Base-by-base conservation (phyloP, 352 stramenopile species). In the Globisporangium paddicum region DNA sequence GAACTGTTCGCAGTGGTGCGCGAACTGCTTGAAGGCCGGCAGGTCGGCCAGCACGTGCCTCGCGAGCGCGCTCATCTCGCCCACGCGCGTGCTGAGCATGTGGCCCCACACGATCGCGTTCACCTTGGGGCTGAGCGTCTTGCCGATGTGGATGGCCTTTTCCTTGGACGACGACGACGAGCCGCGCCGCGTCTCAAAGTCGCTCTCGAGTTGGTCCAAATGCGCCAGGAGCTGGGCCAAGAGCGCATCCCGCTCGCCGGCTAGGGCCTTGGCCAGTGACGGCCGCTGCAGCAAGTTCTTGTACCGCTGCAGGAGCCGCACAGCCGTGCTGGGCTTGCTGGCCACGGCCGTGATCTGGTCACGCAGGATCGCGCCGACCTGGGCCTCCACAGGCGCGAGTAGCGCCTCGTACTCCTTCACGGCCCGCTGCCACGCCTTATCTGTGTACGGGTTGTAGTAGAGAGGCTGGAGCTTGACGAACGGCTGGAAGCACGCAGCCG, bases 361-460 rank as follows among this genome's bases (percentile, higher is more conserved):
- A 30, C 89, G 73, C n/a, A 96, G 63, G 14, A 96, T 90, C 0
- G 66, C 72, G 11, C 85, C 92, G 5, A 98, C 86, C 44, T 89
- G 75, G 0, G 62, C 63, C 58, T 98, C 93, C 32, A 97, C 73
- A 0, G 90, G 92, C 14, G 72, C 77, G 0, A 98, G 73, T 32
- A 69, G 70, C 10, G 66, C 55, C 56, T 98, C 93, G 59, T 90
- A 98, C 14, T 80, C 70, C 6, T 65, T 68, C 2, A 97, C 68
- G 0, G 87, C 86, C 0, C 57, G 48, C 25, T 86, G 64, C 92
- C 92, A 98, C 16, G 80, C 65, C 19, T 66, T 62, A 25, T 96
- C 82, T 4, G 93, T 97, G 79, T 98, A 97, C 26, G 83, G 75
- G 59, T 96, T 97, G 73, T 96, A 97, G 54, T 95, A 88, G 2